These are phyloP conservation scores for Cercospora sesami DNA, from an alignment of 2,329 filamentous ascomycete genomes.

Conservation along the genomic window DNA sequence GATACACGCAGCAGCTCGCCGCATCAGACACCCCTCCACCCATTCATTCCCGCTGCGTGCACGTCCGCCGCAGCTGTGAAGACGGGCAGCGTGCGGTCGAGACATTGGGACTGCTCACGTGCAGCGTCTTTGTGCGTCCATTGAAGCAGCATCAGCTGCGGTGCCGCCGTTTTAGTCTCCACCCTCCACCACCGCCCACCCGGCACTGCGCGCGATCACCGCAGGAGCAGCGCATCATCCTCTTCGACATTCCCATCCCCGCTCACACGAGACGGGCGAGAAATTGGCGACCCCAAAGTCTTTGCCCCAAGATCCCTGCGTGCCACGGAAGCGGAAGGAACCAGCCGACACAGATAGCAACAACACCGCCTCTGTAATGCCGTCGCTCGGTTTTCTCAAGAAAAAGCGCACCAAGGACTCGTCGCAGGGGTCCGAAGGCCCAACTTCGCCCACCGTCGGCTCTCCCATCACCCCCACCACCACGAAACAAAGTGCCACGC, in stretches of 20 bases:
- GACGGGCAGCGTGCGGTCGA: neutral
- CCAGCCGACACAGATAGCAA: conserved; percentile 19
- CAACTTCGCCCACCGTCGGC: conserved; percentile 59
- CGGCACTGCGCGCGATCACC: neutral
- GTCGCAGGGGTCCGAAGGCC: conserved; percentile 53
- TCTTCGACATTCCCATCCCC: conserved; percentile 19
- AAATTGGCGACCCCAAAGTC: conserved; percentile 26
- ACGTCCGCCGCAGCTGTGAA: neutral
- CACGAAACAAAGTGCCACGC: conserved; percentile 38
- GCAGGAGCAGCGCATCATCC: neutral
- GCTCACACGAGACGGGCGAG: conserved; percentile 15
- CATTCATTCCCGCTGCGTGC: neutral
- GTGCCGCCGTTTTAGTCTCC: conserved; percentile 10
- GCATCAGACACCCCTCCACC: neutral
- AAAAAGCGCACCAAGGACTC: conserved; percentile 98
- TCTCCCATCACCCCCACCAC: conserved; percentile 51
- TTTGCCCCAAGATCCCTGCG: conserved; percentile 23
- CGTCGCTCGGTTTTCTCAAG: conserved; percentile 93
- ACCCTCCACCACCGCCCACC: conserved; percentile 8
- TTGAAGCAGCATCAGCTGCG: conserved; percentile 4
- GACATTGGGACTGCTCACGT: neutral
- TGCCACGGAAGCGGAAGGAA: conserved; percentile 30
- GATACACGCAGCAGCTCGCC: neutral
- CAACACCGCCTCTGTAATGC: conserved; percentile 60
- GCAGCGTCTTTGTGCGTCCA: conserved; percentile 6